phyloP scores from a whole-genome alignment of 2,329 filamentous ascomycete species.

The Phyllosticta paracitricarpa region DNA sequence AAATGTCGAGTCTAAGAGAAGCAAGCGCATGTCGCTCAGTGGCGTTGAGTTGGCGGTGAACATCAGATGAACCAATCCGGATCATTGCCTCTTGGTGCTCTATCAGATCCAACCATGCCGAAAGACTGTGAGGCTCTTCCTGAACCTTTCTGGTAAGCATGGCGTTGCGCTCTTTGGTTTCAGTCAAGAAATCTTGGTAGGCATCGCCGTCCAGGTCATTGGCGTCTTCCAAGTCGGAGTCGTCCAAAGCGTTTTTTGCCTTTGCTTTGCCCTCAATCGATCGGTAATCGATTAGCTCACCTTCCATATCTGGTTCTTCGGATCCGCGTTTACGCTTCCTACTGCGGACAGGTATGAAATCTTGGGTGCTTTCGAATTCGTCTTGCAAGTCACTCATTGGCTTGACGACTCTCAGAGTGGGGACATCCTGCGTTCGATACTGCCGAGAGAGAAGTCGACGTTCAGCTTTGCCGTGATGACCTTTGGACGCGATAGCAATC shows the following conservation, averaged over 20 bases:
- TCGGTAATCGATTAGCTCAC: slow-evolving; percentile 25
- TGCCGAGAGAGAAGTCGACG: slow-evolving; percentile 33
- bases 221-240: slow-evolving; percentile 29
- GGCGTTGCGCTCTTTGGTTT: slow-evolving; percentile 43
- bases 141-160: slow-evolving; percentile 56
- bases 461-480: slow-evolving; percentile 33
- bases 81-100: slow-evolving; percentile 65
- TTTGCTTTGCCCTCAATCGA: slow-evolving; percentile 26
- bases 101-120: slow-evolving; percentile 70
- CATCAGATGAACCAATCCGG: slow-evolving; percentile 32
- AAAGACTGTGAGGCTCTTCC: slow-evolving; percentile 54
- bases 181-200: slow-evolving; percentile 15
- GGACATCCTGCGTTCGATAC: slow-evolving; percentile 15
- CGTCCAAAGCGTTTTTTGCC: slow-evolving; percentile 14
- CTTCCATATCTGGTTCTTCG: slow-evolving; percentile 11
- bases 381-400: not conserved
- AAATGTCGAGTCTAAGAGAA: slow-evolving; percentile 70
- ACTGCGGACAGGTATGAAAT: slow-evolving; percentile 22
- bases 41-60: slow-evolving; percentile 37
- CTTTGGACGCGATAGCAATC: slow-evolving; percentile 24
- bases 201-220: slow-evolving; percentile 14
- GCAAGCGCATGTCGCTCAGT: slow-evolving; percentile 60
- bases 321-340: slow-evolving; percentile 17
- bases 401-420: slow-evolving; percentile 21
- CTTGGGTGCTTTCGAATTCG: slow-evolving; percentile 12